Percentiles rank a stretch among this genome's conserved stretches.
Evolutionary conservation across 2,329 filamentous ascomycete species (phyloP).

Genomic region (Mariannaea elegans): DNA sequence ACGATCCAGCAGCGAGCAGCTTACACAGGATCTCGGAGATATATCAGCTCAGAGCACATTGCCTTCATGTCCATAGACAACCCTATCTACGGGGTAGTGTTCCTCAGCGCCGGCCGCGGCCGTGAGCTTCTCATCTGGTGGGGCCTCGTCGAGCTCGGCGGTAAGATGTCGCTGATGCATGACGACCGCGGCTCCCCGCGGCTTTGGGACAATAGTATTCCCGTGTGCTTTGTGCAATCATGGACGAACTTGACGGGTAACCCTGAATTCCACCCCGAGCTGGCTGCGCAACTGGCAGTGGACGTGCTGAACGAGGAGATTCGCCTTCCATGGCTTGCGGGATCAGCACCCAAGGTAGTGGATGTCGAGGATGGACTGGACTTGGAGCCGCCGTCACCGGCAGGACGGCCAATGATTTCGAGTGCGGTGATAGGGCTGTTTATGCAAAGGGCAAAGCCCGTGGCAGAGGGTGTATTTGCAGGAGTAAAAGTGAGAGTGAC

Average conservation of each 20-base stretch:
- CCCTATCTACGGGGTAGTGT: slow-evolving; percentile 38
- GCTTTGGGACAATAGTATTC: slow-evolving; percentile 40
- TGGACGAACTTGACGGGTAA: slow-evolving; percentile 37
- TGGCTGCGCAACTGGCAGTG: slow-evolving; percentile 35
- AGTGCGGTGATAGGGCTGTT: slow-evolving; percentile 38
- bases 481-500: slow-evolving; percentile 35
- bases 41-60: slow-evolving; percentile 35
- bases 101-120: slow-evolving; percentile 35
- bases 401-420: slow-evolving; percentile 21
- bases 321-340: slow-evolving; percentile 34
- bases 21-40: slow-evolving; percentile 38
- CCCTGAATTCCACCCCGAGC: slow-evolving; percentile 28
- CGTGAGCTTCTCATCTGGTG: slow-evolving; percentile 41
- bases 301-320: slow-evolving; percentile 40
- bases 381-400: slow-evolving; percentile 15
- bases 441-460: slow-evolving; percentile 34
- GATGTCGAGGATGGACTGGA: slow-evolving; percentile 37
- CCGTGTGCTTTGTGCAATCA: slow-evolving; percentile 39
- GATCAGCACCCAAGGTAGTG: slow-evolving; percentile 33
- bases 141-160: slow-evolving; percentile 39
- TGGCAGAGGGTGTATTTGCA: slow-evolving; percentile 33
- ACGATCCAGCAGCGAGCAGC: slow-evolving; percentile 37
- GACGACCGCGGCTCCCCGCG: slow-evolving; percentile 35
- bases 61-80: slow-evolving; percentile 36
- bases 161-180: slow-evolving; percentile 35